These are phyloP conservation scores for Botryobasidium botryosum DNA, from an alignment of 768 basidiomycete species.

Conservation along the genomic window DNA sequence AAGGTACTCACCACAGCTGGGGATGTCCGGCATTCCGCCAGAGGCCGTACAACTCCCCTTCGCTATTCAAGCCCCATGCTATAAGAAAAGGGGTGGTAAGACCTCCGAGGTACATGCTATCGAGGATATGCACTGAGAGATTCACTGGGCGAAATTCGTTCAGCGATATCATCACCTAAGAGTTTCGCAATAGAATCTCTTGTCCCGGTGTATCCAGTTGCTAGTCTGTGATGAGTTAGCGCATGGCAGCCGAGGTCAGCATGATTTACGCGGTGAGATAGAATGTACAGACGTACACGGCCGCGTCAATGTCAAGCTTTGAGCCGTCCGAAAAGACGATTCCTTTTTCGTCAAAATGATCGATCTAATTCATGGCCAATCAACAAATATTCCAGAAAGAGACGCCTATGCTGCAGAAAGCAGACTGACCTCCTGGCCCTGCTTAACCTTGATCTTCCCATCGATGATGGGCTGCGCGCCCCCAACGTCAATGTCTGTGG, in stretches of 20 bases:
- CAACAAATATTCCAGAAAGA: too few relatives aligned
- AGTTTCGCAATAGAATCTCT: too few relatives aligned
- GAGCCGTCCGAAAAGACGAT: neutral
- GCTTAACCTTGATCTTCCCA: conserved; percentile 2
- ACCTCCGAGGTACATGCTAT: too few relatives aligned
- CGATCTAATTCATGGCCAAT: neutral
- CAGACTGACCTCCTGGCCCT: too few relatives aligned
- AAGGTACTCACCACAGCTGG: too few relatives aligned
- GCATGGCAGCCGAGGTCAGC: too few relatives aligned
- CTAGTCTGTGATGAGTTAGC: too few relatives aligned
- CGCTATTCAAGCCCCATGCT: conserved; percentile 28
- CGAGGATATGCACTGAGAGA: too few relatives aligned
- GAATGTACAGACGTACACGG: conserved; percentile 21
- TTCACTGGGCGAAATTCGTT: conserved; percentile 17
- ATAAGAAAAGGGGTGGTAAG: too few relatives aligned
- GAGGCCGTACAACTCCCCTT: conserved; percentile 24
- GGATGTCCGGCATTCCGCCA: conserved; percentile 29
- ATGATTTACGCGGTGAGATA: conserved; percentile 18
- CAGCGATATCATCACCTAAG: conserved; percentile 24
- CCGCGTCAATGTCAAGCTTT: too few relatives aligned
- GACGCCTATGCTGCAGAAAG: too few relatives aligned
- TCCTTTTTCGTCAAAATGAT: neutral
- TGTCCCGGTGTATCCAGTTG: too few relatives aligned
- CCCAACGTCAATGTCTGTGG: conserved; percentile 1
- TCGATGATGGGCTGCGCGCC: neutral